Percentiles rank a stretch among this genome's conserved stretches.
Evolutionary conservation across 1,284 basidiomycete genomes (phyloP).

Genomic region (Xerocomus minutiporus): DNA sequence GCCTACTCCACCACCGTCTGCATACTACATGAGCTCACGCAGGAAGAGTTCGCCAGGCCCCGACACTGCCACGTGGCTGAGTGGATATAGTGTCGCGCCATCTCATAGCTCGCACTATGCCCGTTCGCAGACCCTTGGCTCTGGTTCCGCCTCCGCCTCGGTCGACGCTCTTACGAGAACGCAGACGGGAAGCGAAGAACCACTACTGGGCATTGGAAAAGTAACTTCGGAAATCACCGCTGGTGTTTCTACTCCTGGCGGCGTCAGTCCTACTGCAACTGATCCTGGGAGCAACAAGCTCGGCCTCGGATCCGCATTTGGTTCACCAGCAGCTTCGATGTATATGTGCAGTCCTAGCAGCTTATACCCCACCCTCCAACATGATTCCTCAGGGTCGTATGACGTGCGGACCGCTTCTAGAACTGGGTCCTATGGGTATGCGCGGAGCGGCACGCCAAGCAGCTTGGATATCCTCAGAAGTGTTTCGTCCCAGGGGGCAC

Average conservation of each 20-base stretch:
- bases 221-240: conserved; percentile 8
- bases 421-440: conserved; percentile 25
- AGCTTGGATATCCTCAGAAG: conserved; percentile 28
- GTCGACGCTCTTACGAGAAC: conserved; percentile 27
- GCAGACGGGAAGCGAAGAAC: conserved; percentile 31
- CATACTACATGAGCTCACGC: conserved; percentile 18
- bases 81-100: conserved; percentile 24
- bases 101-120: conserved; percentile 29
- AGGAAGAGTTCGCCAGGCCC: conserved; percentile 29
- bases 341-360: conserved; percentile 14
- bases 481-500: conserved; percentile 30
- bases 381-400: conserved; percentile 21
- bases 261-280: conserved; percentile 6
- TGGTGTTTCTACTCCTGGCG: conserved; percentile 5
- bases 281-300: conserved; percentile 9
- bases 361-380: conserved; percentile 3
- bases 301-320: conserved; percentile 29
- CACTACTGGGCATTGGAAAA: conserved; percentile 22
- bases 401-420: conserved; percentile 19
- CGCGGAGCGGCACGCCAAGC: conserved; percentile 25
- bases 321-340: conserved; percentile 23
- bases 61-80: conserved; percentile 23
- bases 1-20: conserved; percentile 27
- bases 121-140: conserved; percentile 28
- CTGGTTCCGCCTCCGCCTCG: conserved; percentile 25